Conservation (phyloP, 2,329 filamentous ascomycete genomes). For the Hymenoscyphus albidus region DNA sequence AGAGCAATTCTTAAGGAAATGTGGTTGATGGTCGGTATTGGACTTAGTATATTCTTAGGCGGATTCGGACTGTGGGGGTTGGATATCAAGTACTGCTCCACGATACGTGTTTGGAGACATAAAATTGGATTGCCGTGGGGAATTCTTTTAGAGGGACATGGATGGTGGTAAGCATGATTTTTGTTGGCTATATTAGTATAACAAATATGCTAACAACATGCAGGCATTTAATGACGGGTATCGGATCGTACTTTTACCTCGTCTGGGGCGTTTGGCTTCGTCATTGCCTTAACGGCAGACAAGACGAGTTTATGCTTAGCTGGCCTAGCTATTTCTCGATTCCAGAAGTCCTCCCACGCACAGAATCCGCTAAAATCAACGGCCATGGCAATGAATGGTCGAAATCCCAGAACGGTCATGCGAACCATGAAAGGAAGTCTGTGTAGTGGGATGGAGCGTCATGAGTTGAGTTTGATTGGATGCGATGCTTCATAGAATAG, state of each 20-base stretch:
- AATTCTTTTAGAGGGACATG: conserved; percentile 66
- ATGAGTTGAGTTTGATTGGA: not conserved
- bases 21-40: conserved; percentile 64
- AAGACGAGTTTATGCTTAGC: conserved; percentile 60
- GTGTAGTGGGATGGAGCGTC: conserved; percentile 13
- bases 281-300: conserved; percentile 62
- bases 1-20: conserved; percentile 56
- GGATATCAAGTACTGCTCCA: conserved; percentile 59
- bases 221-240: conserved; percentile 68
- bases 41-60: conserved; percentile 58
- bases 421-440: conserved; percentile 26
- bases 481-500: conserved; percentile 11
- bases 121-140: conserved; percentile 67
- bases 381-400: conserved; percentile 14
- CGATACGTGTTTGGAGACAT: conserved; percentile 48
- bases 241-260: conserved; percentile 68
- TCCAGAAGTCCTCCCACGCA: conserved; percentile 34
- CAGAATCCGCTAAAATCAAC: conserved; percentile 13
- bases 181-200: not conserved
- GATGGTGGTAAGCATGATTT: conserved; percentile 57
- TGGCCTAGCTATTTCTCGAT: conserved; percentile 57
- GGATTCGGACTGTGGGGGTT: conserved; percentile 66
- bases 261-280: conserved; percentile 69
- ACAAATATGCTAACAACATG: conserved; percentile 8
- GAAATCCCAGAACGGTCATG: conserved; percentile 11